Percentiles rank a stretch among this genome's conserved stretches.
Evolutionary conservation across 495 filamentous ascomycete genomes (phyloP).

Genomic region (Penicillium malachiteum): DNA sequence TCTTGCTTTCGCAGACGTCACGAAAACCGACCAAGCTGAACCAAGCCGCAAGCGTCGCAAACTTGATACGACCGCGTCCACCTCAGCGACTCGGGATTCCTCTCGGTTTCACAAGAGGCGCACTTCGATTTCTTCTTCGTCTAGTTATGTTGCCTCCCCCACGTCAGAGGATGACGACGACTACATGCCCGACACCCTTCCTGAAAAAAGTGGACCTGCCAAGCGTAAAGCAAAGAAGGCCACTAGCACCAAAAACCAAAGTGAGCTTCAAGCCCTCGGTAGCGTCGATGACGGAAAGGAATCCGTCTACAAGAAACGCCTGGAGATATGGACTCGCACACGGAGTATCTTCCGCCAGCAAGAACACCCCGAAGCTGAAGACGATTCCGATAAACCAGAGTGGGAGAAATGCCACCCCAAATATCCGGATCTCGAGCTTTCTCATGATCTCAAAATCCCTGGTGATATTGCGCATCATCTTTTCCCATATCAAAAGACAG

Average conservation of each 20-base stretch:
- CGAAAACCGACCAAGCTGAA: slow-evolving; percentile 25
- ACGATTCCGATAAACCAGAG: slow-evolving; percentile 54
- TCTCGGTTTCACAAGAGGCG: slow-evolving; percentile 13
- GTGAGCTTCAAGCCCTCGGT: slow-evolving; percentile 64
- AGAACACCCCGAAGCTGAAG: slow-evolving; percentile 26
- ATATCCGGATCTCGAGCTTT: slow-evolving; percentile 66
- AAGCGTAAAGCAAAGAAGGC: slow-evolving; percentile 37
- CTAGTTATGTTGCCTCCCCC: slow-evolving; percentile 35
- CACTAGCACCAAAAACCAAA: slow-evolving; percentile 28
- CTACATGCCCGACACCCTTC: slow-evolving; percentile 32
- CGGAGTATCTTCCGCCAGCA: slow-evolving; percentile 64
- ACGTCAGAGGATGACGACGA: slow-evolving; percentile 35
- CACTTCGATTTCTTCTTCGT: slow-evolving; percentile 35
- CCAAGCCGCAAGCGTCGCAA: slow-evolving; percentile 42
- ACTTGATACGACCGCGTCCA: slow-evolving; percentile 13
- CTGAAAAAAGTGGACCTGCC: slow-evolving; percentile 11
- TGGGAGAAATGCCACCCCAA: slow-evolving; percentile 86
- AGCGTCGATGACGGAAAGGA: slow-evolving; percentile 92
- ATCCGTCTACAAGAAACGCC: slow-evolving; percentile 70
- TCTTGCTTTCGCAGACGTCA: slow-evolving; percentile 58
- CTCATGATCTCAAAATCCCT: slow-evolving; percentile 75
- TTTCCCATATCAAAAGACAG: slow-evolving; percentile 94
- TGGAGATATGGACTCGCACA: slow-evolving; percentile 69
- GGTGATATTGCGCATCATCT: slow-evolving; percentile 88
- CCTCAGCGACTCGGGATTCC: neutral